Conservation (phyloP, 176 grass and related monocot species). For the Avena atlantica region DNA sequence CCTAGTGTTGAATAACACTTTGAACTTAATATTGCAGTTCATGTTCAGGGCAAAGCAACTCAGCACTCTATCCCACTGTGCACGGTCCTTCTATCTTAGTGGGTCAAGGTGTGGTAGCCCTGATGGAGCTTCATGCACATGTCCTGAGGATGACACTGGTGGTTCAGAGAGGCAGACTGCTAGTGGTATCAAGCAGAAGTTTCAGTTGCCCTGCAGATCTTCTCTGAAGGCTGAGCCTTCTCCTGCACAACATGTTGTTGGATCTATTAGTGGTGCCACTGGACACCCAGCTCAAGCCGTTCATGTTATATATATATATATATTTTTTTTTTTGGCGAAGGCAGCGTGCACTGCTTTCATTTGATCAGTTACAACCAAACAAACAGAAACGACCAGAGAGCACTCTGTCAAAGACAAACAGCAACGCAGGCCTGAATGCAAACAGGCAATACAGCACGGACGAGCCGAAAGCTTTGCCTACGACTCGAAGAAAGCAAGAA, state of each 20-base stretch:
- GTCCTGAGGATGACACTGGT: constrained; percentile 71
- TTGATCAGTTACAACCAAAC: no score
- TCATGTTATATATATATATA: no score
- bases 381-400: no score
- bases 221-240: constrained; percentile 53
- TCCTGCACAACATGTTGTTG: constrained; percentile 45
- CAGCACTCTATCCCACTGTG: constrained; percentile 69
- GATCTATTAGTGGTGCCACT: constrained; percentile 50
- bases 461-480: no score
- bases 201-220: constrained; percentile 39
- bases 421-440: no score
- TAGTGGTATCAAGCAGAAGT: constrained; percentile 42
- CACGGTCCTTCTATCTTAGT: constrained; percentile 83
- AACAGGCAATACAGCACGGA: no score
- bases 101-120: constrained; percentile 67
- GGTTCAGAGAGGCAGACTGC: constrained; percentile 64
- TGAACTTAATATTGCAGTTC: constrained; percentile 54
- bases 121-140: constrained; percentile 76
- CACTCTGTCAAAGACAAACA: no score
- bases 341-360: no score
- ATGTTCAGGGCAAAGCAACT: constrained; percentile 97
- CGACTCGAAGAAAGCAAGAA: no score
- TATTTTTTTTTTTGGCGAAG: no score
- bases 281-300: constrained; percentile 32
- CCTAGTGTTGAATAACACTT: constrained; percentile 1